Evolutionary conservation across 2,329 filamentous ascomycete genomes (phyloP).

Genomic region (Teratosphaeria pseudoeucalypti): DNA sequence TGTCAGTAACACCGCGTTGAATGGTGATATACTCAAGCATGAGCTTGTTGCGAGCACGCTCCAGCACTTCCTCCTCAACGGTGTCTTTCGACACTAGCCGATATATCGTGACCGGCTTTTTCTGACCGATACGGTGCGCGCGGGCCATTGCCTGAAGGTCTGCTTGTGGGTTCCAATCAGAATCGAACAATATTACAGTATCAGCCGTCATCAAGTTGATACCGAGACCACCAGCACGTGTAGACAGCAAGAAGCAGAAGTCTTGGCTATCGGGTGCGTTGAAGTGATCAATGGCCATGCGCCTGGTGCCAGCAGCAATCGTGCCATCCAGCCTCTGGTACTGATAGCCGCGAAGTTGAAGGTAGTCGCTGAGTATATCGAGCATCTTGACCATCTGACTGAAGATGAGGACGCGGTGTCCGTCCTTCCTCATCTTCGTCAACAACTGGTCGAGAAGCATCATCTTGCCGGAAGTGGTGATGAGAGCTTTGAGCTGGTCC

Average conservation of each 20-base stretch:
- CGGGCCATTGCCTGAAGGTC: constrained; percentile 97
- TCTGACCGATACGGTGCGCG: constrained; percentile 95
- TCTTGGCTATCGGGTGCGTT: constrained; percentile 94
- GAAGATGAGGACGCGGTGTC: constrained; percentile 93
- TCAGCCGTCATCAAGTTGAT: constrained; percentile 99
- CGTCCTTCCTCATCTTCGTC: constrained; percentile 83
- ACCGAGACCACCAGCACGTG: constrained; percentile 88
- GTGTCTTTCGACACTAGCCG: constrained; percentile 96
- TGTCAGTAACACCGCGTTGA: constrained; percentile 91
- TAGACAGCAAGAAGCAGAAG: constrained; percentile 93
- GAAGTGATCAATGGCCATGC: constrained; percentile 95
- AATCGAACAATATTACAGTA: constrained; percentile 95
- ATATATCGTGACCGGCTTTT: constrained; percentile 91
- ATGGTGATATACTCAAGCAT: constrained; percentile 96
- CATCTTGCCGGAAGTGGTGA: constrained; percentile 98
- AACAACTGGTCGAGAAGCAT: constrained; percentile 96
- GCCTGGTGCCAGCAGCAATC: constrained; percentile 75
- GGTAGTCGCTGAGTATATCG: constrained; percentile 88
- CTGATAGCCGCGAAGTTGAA: constrained; percentile 84
- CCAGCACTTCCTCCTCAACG: constrained; percentile 93
- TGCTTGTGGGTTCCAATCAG: constrained; percentile 97
- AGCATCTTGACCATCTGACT: constrained; percentile 99
- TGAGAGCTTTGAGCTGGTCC: constrained; percentile 82
- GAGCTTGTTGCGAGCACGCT: constrained; percentile 92
- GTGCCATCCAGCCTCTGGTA: constrained; percentile 94